Base-by-base conservation (phyloP, 257 asterid genomes). In the Gentiana macrophylla region DNA sequence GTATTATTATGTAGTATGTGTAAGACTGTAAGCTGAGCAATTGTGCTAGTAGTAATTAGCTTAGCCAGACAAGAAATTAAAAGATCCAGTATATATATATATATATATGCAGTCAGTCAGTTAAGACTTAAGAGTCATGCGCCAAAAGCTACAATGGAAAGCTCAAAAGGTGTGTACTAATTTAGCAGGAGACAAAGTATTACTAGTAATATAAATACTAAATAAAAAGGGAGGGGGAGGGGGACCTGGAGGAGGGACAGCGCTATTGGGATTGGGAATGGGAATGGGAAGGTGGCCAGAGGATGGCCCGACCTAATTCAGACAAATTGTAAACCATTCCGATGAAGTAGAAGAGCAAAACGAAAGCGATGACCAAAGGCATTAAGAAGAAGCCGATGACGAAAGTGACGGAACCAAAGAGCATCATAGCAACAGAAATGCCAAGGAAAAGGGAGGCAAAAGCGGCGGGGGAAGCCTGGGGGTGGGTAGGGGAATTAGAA, bases 381-480 rank as follows among this genome's bases (percentile, higher is more conserved):
- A 80, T 77, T 69, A 83, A 36, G 38, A 79, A 43, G 3, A 83
- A 53, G 0, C 87, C 87, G 41, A 83, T 71, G 38, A 78, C 46
- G 44, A 80, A 83, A 36, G 78, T 69, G 3, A 83, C 73, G 7
- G 77, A 52, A 9, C 92, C 84, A 51, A 83, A 71, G 35, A 83
- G 74, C 87, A 80, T 83, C 61, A 83, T 57, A 3, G 84, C 72
- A 33, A 71, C 59, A 0, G 92, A 75, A 32, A 83, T 74, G 46
- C 92, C 84, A 6, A 73, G 67, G 35, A 83, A 79, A 35, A 83
- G 77, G 49, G 75, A 61, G 12, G 85, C 82, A 34, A 80, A 75
- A 32, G 84, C 81, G 1, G 86, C 62, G 2, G 82, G 79, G 8
- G 84, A 78, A 7, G 71, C 60, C 60, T 67, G 75, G 7, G 75